Base-by-base conservation (phyloP, 805 yeast species). In the Tetrapisispora arboricola region DNA sequence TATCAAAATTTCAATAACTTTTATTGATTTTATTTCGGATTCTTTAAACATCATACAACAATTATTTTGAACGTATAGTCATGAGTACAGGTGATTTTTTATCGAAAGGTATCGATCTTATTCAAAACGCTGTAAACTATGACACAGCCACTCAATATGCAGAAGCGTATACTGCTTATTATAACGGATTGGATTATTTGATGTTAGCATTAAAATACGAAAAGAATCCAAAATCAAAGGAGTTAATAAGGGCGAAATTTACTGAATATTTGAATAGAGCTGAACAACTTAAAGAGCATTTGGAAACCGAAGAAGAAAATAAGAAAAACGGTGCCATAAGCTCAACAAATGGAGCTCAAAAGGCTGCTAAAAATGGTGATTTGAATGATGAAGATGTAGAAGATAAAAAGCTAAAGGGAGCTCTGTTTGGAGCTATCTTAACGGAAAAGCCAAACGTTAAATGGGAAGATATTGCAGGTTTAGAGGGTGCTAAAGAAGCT, bases 391-490 rank as follows among this genome's bases (percentile, higher is more conserved):
- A 75, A 45, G 86, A 80, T 50, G 78, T 80, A 15, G 96, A 90
- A 48, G 80, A 85, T 32, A 90, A 90, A 62, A 87, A 88, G 60
- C 67, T 92, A 38, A 71, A 96, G 50, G 87, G 90, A 7, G 96
- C 97, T 0, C 68, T 92, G 40, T 81, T 95, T 0, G 88, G 95
- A 2, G 94, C 96, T 0, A 88, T 92, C 46, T 68, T 92, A 38
- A 73, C 88, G 29, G 97, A 90, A 54, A 88, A 76, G 45, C 98
- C 98, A 18, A 81, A 92, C 55, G 90, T 92, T 22, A 72, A 74
- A 49, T 92, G 98, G 98, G 80, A 76, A 49, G 98, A 92, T 58
- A 82, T 92, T 48, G 98, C 98, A 1, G 98, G 98, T 21, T 70
- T 92, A 46, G 97, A 90, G 47, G 75, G 78, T 24, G 98, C 98